Percentiles rank a stretch among this genome's conserved stretches.
phyloP scores from a whole-genome alignment of 768 basidiomycete species.

The Cubamyces sp. region DNA sequence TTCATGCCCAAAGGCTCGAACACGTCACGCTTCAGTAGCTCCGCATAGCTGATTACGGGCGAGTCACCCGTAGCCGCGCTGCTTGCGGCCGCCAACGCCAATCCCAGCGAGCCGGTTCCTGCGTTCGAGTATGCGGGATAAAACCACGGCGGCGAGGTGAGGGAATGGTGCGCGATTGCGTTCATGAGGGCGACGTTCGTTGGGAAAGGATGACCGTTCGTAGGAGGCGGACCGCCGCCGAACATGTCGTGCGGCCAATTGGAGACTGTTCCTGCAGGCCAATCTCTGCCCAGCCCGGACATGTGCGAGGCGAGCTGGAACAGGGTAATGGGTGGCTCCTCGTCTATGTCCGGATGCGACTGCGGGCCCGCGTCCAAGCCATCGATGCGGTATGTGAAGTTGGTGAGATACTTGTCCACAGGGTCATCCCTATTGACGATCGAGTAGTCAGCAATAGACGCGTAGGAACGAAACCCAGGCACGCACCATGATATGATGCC shows the following conservation, averaged over 20 bases:
- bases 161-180: constrained; percentile 42
- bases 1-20: constrained; percentile 51
- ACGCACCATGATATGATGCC: constrained; percentile 39
- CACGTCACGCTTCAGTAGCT: constrained; percentile 52
- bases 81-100: constrained; percentile 41
- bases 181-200: constrained; percentile 38
- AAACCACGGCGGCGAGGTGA: constrained; percentile 47
- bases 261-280: constrained; percentile 39
- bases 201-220: constrained; percentile 39
- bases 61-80: constrained; percentile 11
- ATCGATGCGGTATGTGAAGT: constrained; percentile 37
- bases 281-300: constrained; percentile 41
- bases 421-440: constrained; percentile 49
- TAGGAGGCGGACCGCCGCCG: constrained; percentile 35
- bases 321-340: constrained; percentile 42
- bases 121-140: constrained; percentile 51
- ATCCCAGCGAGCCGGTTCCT: constrained; percentile 40
- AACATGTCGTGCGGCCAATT: constrained; percentile 46
- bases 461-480: too few species aligned
- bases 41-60: constrained; percentile 34
- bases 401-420: constrained; percentile 48
- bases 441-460: neutral
- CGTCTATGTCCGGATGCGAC: neutral
- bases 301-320: constrained; percentile 37
- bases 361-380: constrained; percentile 26